Evolutionary conservation across 192 early-diverging fungal genomes (phyloP).

Genomic region (Spizellomyces sp.): DNA sequence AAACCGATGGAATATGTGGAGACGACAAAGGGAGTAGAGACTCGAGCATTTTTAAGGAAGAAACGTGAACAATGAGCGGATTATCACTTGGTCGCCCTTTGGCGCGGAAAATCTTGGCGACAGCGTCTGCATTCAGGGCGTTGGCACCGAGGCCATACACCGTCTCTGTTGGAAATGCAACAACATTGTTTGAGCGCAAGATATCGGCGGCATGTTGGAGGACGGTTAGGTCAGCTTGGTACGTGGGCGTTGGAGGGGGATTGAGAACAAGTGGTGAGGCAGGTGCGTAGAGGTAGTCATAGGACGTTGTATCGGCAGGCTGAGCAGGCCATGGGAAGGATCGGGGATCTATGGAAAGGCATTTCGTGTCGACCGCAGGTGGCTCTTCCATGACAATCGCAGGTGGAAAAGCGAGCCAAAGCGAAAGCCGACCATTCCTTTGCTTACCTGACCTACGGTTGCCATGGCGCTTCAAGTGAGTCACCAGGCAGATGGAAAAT

Average conservation of each 20-base stretch:
- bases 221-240: background rate
- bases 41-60: constrained; percentile 84
- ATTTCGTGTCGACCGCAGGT: too few relatives aligned
- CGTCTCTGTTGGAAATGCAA: constrained; percentile 97
- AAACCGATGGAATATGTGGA: constrained; percentile 65
- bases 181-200: constrained; percentile 59
- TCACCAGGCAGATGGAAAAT: too few relatives aligned
- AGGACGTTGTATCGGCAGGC: too few relatives aligned
- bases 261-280: constrained; percentile 3
- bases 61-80: constrained; percentile 96
- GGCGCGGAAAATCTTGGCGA: constrained; percentile 75
- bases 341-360: too few relatives aligned
- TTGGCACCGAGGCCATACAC: constrained; percentile 97
- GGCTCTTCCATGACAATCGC: too few relatives aligned
- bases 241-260: constrained; percentile 3
- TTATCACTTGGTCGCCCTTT: constrained; percentile 95
- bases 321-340: too few relatives aligned
- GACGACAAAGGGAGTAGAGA: constrained; percentile 51
- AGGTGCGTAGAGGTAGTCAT: background rate
- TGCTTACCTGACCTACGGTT: too few relatives aligned
- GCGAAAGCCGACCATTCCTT: too few relatives aligned
- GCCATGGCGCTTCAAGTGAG: too few relatives aligned
- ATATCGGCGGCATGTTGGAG: constrained; percentile 53
- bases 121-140: constrained; percentile 68
- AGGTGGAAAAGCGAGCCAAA: too few relatives aligned